phyloP scores from a whole-genome alignment of 1,139 yeast species.

The Tardiomyces blankii region DNA sequence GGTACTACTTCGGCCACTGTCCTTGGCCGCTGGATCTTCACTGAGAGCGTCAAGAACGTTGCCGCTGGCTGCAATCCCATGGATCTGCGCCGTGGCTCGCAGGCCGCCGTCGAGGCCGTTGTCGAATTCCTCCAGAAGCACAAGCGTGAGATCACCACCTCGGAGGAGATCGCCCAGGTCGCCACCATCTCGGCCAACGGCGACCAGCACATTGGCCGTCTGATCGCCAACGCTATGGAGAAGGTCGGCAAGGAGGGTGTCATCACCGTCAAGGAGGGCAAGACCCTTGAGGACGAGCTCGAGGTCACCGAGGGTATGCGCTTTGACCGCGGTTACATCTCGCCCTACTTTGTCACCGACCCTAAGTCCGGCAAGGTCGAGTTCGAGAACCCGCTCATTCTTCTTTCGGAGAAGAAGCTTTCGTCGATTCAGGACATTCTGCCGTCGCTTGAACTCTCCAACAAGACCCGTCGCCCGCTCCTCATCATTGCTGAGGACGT shows the following conservation, averaged over 20 bases:
- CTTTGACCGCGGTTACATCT: constrained; percentile 96
- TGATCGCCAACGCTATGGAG: constrained; percentile 97
- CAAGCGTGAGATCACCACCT: constrained; percentile 94
- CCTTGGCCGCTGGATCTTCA: constrained; percentile 91
- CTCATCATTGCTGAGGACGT: constrained; percentile 93
- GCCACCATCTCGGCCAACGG: constrained; percentile 99
- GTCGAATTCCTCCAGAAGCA: constrained; percentile 79
- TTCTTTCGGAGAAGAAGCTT: constrained; percentile 90
- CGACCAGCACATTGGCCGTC: constrained; percentile 85
- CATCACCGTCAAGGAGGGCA: constrained; percentile 95
- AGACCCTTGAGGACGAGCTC: constrained; percentile 91
- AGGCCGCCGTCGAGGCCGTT: constrained; percentile 96
- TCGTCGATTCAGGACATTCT: constrained; percentile 86
- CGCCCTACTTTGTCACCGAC: constrained; percentile 96
- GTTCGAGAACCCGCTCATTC: constrained; percentile 86
- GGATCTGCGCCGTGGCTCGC: constrained; percentile 98
- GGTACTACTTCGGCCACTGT: constrained; percentile 99
- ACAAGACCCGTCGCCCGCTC: constrained; percentile 91
- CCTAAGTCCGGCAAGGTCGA: constrained; percentile 95
- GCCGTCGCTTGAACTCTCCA: constrained; percentile 91
- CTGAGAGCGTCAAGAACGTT: constrained; percentile 95
- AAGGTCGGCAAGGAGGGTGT: constrained; percentile 99
- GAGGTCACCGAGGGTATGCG: constrained; percentile 99
- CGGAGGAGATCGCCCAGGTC: constrained; percentile 96
- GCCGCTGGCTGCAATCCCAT: constrained; percentile 99